phyloP scores from a whole-genome alignment of 371 early-diverging fungal genomes.

The Umbelopsis sp. region DNA sequence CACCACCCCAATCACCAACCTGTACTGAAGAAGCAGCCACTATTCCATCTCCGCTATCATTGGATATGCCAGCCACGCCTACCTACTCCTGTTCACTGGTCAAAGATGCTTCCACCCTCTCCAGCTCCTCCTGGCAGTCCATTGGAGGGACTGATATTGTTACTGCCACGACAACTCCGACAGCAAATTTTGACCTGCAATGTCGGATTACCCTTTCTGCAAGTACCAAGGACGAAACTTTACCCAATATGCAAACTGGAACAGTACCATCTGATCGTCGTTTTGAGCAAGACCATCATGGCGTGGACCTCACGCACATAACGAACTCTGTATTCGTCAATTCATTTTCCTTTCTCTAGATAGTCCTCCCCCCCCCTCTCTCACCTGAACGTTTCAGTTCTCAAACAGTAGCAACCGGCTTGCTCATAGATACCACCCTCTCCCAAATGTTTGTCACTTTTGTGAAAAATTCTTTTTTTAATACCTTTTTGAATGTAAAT shows the following conservation, averaged over 20 bases:
- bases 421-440: slow-evolving; percentile 13
- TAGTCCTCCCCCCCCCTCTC: background rate
- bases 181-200: background rate
- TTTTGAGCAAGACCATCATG: slow-evolving; percentile 9
- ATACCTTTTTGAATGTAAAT: background rate
- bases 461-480: background rate
- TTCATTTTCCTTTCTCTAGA: slow-evolving; percentile 10
- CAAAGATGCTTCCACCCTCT: background rate
- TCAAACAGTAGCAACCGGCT: slow-evolving; percentile 5
- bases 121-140: slow-evolving; percentile 3
- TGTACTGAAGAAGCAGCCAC: background rate
- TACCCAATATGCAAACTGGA: slow-evolving; percentile 17
- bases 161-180: slow-evolving; percentile 2
- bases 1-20: slow-evolving; percentile 14
- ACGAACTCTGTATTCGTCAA: background rate
- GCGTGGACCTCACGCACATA: background rate
- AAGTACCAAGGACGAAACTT: slow-evolving; percentile 6
- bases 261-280: slow-evolving; percentile 13
- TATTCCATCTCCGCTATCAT: background rate
- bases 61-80: slow-evolving; percentile 10
- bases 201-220: slow-evolving; percentile 17
- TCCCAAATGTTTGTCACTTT: background rate
- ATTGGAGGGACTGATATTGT: background rate
- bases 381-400: background rate
- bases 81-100: background rate